These are phyloP conservation scores for Lipomyces lipofer DNA, from an alignment of 805 yeast genomes.

Conservation along the genomic window DNA sequence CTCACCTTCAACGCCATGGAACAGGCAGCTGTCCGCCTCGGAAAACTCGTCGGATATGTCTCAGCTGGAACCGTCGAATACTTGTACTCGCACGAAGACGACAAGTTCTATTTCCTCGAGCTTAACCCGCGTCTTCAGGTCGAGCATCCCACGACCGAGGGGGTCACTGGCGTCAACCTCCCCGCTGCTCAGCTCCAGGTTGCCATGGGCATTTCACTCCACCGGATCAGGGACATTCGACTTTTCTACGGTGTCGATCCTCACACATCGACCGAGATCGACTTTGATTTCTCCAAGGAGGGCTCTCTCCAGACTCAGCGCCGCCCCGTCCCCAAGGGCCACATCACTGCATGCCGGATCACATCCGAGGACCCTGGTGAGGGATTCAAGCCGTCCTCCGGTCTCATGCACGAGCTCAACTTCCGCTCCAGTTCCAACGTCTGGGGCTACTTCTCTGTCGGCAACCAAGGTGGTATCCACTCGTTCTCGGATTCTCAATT, in stretches of 20 bases:
- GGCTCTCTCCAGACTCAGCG: conserved; percentile 77
- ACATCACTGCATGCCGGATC: conserved; percentile 98
- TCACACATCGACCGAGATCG: conserved; percentile 84
- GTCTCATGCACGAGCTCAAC: conserved; percentile 92
- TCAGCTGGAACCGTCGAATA: conserved; percentile 99
- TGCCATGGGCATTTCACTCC: conserved; percentile 99
- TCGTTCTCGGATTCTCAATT: conserved; percentile 98
- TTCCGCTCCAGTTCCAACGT: conserved; percentile 97
- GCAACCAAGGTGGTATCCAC: conserved; percentile 94
- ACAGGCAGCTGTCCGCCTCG: conserved; percentile 94
- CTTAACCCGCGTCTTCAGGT: conserved; percentile 98
- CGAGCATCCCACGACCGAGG: conserved; percentile 99
- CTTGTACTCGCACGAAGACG: conserved; percentile 88
- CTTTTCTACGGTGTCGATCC: conserved; percentile 94
- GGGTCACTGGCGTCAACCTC: conserved; percentile 97
- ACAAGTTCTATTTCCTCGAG: conserved; percentile 94
- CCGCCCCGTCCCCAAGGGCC: conserved; percentile 95
- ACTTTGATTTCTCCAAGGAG: conserved; percentile 79
- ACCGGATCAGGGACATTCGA: conserved; percentile 90
- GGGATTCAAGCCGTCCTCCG: conserved; percentile 98
- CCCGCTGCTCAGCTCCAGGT: conserved; percentile 99
- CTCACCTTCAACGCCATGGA: conserved; percentile 91
- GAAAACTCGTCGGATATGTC: conserved; percentile 95
- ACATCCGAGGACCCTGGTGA: conserved; percentile 99
- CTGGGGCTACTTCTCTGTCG: conserved; percentile 99